These are phyloP conservation scores for Phylloporus sp. DNA, from an alignment of 768 basidiomycete species.

Conservation along the genomic window DNA sequence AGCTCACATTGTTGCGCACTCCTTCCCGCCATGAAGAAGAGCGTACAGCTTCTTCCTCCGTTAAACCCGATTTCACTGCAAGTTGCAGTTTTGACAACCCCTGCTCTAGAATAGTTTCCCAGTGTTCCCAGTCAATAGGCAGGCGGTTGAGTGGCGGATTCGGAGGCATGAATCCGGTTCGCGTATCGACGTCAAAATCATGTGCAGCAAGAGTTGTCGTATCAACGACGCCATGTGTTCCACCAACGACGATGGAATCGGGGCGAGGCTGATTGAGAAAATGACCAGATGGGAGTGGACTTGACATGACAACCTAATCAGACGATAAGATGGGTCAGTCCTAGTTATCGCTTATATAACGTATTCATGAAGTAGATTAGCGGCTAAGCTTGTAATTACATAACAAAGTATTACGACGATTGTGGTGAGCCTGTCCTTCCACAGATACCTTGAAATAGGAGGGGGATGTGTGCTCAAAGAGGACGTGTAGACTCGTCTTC, in stretches of 20 bases:
- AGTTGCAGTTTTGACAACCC: constrained; percentile 54
- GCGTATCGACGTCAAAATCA: constrained; percentile 89
- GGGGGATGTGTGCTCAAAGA: no score
- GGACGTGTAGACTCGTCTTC: no score
- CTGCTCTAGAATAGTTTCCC: constrained; percentile 61
- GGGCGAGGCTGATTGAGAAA: constrained; percentile 36
- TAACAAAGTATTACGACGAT: no score
- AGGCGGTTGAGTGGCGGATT: constrained; percentile 64
- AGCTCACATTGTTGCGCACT: constrained; percentile 46
- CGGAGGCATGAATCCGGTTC: constrained; percentile 90
- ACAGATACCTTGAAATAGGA: no score
- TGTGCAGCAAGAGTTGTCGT: constrained; percentile 71
- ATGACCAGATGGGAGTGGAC: constrained; percentile 23
- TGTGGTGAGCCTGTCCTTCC: no score
- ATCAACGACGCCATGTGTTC: constrained; percentile 33
- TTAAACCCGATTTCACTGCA: constrained; percentile 43
- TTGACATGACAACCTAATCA: constrained; percentile 7
- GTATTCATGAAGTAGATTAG: no score
- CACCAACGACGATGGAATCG: constrained; percentile 24
- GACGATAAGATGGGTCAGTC: neutral
- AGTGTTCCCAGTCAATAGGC: constrained; percentile 58
- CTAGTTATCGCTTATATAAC: no score
- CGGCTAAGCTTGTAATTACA: no score
- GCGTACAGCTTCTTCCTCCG: constrained; percentile 32
- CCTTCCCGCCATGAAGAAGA: constrained; percentile 53